Evolutionary conservation across 805 yeast species (phyloP), one percentile per base, ranked within the genome.

Genomic region (Metschnikowia henanensis): DNA sequence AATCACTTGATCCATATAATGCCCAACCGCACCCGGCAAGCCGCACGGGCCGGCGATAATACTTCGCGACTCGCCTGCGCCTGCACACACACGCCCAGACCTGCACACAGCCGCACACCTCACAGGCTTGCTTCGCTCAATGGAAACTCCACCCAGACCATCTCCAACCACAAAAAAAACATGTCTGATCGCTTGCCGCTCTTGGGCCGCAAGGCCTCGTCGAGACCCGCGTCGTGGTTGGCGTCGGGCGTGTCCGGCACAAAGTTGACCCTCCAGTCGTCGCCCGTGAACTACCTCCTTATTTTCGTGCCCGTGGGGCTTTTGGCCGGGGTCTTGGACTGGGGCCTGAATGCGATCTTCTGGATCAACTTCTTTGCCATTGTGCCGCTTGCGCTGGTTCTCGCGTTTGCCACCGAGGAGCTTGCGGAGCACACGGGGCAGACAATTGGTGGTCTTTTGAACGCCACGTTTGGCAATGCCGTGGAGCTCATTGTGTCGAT

Each of bases 391-490:
- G 98, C 99, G 6, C 84, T 95, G 1, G 74, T 92, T 18, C 72
- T 94, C 45, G 95, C 97, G 0, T 89, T 75, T 67, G 95, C 97
- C 31, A 94, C 99, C 4, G 99, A 94, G 64, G 95, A 90, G 58
- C 73, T 94, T 43, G 81, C 96, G 33, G 87, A 80, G 46, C 83
- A 85, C 51, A 89, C 89, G 26, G 97, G 98, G 47, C 87, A 89
- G 58, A 91, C 97, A 8, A 53, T 92, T 20, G 98, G 99, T 12
- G 98, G 98, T 0, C 74, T 94, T 51, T 74, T 94, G 58, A 94
- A 94, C 67, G 99, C 99, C 3, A 91, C 98, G 8, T 88, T 94
- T 62, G 99, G 99, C 46, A 94, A 94, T 64, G 98, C 98, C 2
- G 97, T 94, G 18, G 99, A 94, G 69, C 80, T 94, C 48, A 94